Percentiles rank a stretch among this genome's conserved stretches.
Evolutionary conservation across 2,329 filamentous ascomycete species (phyloP).

Genomic region (Diaporthe nobilis): DNA sequence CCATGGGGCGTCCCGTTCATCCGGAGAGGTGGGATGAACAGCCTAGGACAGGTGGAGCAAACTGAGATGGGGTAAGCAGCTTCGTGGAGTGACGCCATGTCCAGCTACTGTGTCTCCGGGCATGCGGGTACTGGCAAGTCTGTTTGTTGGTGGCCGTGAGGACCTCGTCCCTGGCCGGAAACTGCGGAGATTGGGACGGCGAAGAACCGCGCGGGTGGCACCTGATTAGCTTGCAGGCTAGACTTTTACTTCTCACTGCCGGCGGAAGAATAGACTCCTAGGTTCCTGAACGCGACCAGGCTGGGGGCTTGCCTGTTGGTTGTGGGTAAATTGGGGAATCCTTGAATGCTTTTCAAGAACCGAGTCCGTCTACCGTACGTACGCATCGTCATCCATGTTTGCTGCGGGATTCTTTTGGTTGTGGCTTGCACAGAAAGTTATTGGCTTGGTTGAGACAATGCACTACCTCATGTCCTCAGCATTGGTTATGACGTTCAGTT

Average conservation of each 20-base stretch:
- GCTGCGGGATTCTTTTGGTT: neutral
- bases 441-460: no score
- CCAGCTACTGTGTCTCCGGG: no score
- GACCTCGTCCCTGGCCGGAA: neutral
- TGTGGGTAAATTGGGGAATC: conserved; percentile 10
- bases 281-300: neutral
- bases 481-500: neutral
- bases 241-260: neutral
- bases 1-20: conserved; percentile 2
- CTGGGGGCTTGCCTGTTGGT: neutral
- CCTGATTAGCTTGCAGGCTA: neutral
- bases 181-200: conserved; percentile 9
- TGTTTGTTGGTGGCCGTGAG: neutral
- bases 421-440: neutral
- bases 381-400: neutral
- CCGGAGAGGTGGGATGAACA: conserved; percentile 9
- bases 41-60: conserved; percentile 9
- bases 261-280: conserved; percentile 21
- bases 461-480: no score
- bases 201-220: neutral
- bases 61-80: conserved; percentile 8
- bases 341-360: neutral
- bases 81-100: neutral
- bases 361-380: neutral
- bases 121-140: neutral